phyloP scores from a whole-genome alignment of 2,329 filamentous ascomycete genomes.

The Fusarium sambucinum region DNA sequence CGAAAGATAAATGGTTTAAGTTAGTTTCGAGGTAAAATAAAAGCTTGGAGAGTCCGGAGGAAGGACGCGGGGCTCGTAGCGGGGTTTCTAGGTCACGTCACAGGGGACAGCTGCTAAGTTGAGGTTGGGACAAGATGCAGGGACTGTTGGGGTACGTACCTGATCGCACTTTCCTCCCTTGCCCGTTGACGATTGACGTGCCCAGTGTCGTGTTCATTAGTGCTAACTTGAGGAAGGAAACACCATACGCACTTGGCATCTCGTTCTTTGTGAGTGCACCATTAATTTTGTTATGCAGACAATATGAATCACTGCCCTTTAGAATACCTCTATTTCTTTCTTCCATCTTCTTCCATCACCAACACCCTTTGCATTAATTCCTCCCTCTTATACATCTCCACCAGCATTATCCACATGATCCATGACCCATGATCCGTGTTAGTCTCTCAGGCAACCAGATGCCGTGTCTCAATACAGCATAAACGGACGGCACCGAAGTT shows the following conservation, averaged over 20 bases:
- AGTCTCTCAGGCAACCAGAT: conserved; percentile 44
- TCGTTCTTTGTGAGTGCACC: conserved; percentile 15
- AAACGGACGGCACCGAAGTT: conserved; percentile 22
- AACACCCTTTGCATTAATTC: conserved; percentile 15
- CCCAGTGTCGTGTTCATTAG: not conserved
- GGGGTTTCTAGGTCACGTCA: conserved; percentile 46
- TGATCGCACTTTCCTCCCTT: conserved; percentile 23
- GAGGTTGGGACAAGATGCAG: conserved; percentile 29
- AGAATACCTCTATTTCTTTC: not conserved
- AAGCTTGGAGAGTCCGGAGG: conserved; percentile 23
- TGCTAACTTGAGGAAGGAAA: conserved; percentile 24
- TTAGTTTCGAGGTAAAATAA: conserved; percentile 17
- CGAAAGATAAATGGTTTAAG: conserved; percentile 20
- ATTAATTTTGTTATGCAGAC: conserved; percentile 2
- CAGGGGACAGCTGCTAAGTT: conserved; percentile 20
- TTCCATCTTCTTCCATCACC: conserved; percentile 2
- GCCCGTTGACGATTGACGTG: not conserved
- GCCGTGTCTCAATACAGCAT: conserved; percentile 37
- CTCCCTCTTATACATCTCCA: conserved; percentile 30
- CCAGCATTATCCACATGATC: conserved; percentile 38
- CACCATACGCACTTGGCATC: not conserved
- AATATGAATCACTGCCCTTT: conserved; percentile 3
- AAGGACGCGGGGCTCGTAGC: conserved; percentile 45
- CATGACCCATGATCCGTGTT: conserved; percentile 41
- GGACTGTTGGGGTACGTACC: conserved; percentile 41